Base-by-base conservation (phyloP, 176 grass and related monocot genomes). In the Triticum urartu region DNA sequence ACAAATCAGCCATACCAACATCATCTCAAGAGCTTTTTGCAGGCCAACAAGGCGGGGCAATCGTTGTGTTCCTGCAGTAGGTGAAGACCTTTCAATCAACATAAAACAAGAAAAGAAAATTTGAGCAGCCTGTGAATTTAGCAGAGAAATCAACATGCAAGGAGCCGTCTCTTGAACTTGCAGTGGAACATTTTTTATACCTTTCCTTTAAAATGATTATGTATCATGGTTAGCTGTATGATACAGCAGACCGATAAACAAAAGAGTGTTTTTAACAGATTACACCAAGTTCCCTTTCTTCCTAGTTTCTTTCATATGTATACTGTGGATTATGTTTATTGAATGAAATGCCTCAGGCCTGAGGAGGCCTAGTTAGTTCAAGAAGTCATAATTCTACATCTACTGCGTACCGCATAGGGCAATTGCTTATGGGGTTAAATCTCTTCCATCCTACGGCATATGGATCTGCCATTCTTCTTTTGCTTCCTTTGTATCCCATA, bases 41-140 rank as follows among this genome's bases (percentile, higher is more conserved):
- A 98, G 86, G 40, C 96, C 96, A 85, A 95, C 88, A 77, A 98
- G 93, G 40, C 95, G 96, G 64, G 93, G 96, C 72, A 95, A 90
- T 20, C 96, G 83, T 72, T 98, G 93, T 66, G 96, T 98, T 81
- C 95, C 93, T 98, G 70, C 25, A 92, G 68, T 58, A 79, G 63
- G 75, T 75, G 25, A 81, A 80, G 22, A 83, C 7, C 11, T 60
- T 64, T 75, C 56, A n/a, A 63, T n/a, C 21, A 39, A 80, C 38
- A 75, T 32, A 79, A 63, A 78, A 86, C 14, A 69, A 14, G 26
- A 68, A 61, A 62, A 47, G 22, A 82, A 72, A 77, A 21, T 18
- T 60, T 54, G 45, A 84, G 66, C 28, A 88, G 48, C 45, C 6
- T 60, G 18, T 77, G n/a, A 10, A 1, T 62, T 87, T 75, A 64